phyloP scores from a whole-genome alignment of 257 asterid species.

The Scutellaria minor region DNA sequence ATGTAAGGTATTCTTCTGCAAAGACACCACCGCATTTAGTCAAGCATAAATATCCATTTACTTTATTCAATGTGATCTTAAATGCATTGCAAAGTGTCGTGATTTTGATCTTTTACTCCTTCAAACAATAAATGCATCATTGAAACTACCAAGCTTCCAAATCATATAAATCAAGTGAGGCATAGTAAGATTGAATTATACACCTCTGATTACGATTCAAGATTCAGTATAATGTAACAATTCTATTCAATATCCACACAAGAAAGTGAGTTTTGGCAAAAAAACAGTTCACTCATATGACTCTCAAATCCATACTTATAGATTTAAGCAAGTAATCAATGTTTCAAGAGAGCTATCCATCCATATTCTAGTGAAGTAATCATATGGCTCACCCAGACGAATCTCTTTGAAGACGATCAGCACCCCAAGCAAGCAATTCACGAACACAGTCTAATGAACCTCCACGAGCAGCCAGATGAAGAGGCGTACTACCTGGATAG shows the following conservation, averaged over 20 bases:
- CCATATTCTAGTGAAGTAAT: conserved; percentile 13
- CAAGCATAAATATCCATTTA: neutral
- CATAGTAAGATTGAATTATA: neutral
- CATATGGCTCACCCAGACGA: conserved; percentile 60
- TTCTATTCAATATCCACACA: neutral
- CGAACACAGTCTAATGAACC: conserved; percentile 84
- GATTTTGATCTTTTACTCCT: too few relatives aligned
- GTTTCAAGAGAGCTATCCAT: neutral
- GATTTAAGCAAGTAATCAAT: conserved; percentile 1
- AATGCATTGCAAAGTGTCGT: too few relatives aligned
- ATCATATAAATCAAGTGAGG: neutral
- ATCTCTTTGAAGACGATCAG: conserved; percentile 80
- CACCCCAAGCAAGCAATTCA: conserved; percentile 83
- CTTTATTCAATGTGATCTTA: too few relatives aligned
- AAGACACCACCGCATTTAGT: conserved; percentile 21
- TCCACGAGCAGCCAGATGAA: conserved; percentile 86
- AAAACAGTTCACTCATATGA: neutral
- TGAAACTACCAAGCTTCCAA: too few relatives aligned
- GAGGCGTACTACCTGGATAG: conserved; percentile 75
- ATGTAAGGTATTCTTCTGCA: conserved; percentile 76
- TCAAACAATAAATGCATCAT: too few relatives aligned
- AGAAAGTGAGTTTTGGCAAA: neutral
- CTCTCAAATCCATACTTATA: neutral
- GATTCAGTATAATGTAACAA: neutral
- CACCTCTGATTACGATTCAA: neutral